Base-by-base conservation (phyloP, 768 basidiomycete genomes). In the Leccinum broughii region DNA sequence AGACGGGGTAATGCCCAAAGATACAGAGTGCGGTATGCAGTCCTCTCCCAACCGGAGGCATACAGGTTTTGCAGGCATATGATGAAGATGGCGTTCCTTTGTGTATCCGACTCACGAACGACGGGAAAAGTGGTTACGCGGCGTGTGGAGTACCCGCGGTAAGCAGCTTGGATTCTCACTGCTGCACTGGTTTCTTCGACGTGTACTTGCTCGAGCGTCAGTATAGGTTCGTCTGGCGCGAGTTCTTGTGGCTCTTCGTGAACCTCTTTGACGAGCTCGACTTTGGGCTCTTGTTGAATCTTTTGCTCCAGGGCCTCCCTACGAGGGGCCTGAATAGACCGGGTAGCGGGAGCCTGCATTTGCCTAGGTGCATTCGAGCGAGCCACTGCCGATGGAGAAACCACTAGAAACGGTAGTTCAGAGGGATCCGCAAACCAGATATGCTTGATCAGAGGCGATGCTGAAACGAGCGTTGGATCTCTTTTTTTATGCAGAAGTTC, bases 1-100 rank as follows among this genome's bases (percentile, higher is more conserved):
- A 82, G 62, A 53, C 73, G 76, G 1, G 81, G 78, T 6, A 83
- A 68, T 17, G 71, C 70, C 54, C 71, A 70, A 3, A 71, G 66
- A 63, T 77, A 81, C 14, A 78, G 67, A 0, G 67, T 56, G 15
- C 72, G 73, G 58, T 84, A 82, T 20, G 57, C 60, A 6, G 62
- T 64, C 24, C 56, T 57, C 32, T 58, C 41, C 77, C 78, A 77
- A 4, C 58, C 57, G 24, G 72, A 70, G 4, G 58, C 62, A 35
- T 60, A 65, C 24, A 72, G 68, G 26, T 68, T 65, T 39, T 64
- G 58, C 34, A 72, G 56, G 48, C 74, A 81, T n/a, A 58, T 55
- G 20, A 44, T 17, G 52, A 76, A 80, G 28, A 73, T 52, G 4
- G 51, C 51, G 6, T 65, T 59, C 41, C 62, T 59, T 17, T 69